These are phyloP conservation scores for Zasmidium angulare DNA, from an alignment of 2,329 filamentous ascomycete genomes.

Conservation along the genomic window DNA sequence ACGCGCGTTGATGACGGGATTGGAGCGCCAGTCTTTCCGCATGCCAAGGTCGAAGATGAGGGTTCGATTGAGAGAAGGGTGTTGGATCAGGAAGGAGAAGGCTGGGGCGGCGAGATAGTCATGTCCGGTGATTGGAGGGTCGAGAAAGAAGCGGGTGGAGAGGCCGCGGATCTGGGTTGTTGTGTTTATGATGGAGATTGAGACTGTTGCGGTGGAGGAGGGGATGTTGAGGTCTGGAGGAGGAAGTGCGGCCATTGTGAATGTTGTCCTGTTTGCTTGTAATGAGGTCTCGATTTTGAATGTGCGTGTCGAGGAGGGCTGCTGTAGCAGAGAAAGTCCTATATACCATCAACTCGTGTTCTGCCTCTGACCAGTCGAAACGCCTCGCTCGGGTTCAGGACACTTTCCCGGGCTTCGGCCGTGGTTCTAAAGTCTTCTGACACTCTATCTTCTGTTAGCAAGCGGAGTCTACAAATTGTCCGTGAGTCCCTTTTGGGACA, in stretches of 20 bases:
- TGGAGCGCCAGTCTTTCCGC: slow-evolving; percentile 38
- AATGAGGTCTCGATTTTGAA: too few relatives aligned
- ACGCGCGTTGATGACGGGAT: slow-evolving; percentile 4
- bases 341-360: too few relatives aligned
- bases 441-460: too few relatives aligned
- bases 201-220: slow-evolving; percentile 23
- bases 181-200: slow-evolving; percentile 34
- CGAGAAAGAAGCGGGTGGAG: slow-evolving; percentile 28
- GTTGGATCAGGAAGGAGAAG: slow-evolving; percentile 49
- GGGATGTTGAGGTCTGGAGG: slow-evolving; percentile 34
- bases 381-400: too few relatives aligned
- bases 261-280: too few relatives aligned
- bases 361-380: too few relatives aligned
- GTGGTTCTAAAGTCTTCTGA: too few relatives aligned
- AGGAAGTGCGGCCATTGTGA: slow-evolving; percentile 12
- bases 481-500: too few relatives aligned
- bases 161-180: slow-evolving; percentile 17
- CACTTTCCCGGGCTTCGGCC: too few relatives aligned
- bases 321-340: too few relatives aligned
- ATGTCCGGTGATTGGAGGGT: slow-evolving; percentile 37
- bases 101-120: slow-evolving; percentile 37
- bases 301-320: too few relatives aligned
- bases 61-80: slow-evolving; percentile 22
- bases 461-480: too few relatives aligned
- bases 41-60: slow-evolving; percentile 48